A percentile compares a stretch with the other conserved stretches of the same genome.
Evolutionary conservation across 495 filamentous ascomycete genomes (phyloP).

Genomic region (Tetracladium marchalianum): DNA sequence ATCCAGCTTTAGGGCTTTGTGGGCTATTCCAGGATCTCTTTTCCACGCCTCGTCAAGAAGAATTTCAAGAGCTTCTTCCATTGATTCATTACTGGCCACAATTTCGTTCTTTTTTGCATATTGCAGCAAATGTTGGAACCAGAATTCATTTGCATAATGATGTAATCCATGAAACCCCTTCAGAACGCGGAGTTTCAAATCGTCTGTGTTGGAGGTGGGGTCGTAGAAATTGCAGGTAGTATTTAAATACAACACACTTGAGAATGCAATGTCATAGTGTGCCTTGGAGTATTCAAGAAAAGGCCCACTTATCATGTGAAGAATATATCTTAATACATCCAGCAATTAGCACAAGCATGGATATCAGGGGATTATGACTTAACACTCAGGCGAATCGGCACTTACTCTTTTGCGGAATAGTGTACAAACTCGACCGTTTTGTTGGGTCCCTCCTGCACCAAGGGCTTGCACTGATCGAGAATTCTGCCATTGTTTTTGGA

Average conservation of each 20-base stretch:
- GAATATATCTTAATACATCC: background rate
- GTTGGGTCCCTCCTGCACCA: conserved; percentile 6
- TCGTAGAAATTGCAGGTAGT: background rate
- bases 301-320: background rate
- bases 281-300: background rate
- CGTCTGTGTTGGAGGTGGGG: background rate
- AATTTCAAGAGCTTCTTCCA: background rate
- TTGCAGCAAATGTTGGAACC: conserved; percentile 4
- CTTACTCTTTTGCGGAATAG: conserved; percentile 10
- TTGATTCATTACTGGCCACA: too few species aligned
- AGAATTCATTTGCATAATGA: conserved; percentile 6
- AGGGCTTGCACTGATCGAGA: conserved; percentile 7
- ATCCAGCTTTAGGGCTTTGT: background rate
- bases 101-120: conserved; percentile 21
- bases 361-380: too few species aligned
- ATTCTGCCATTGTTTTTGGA: background rate
- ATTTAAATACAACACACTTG: background rate
- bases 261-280: conserved; percentile 1
- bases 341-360: background rate
- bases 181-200: background rate
- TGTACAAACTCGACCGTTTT: conserved; percentile 6
- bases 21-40: background rate
- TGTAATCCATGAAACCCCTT: conserved; percentile 9
- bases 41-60: conserved; percentile 5
- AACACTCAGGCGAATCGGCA: background rate